Evolutionary conservation across 169 alveolate species (phyloP), one percentile per base, ranked within the genome.

Genomic region (Eimeria maxima): DNA sequence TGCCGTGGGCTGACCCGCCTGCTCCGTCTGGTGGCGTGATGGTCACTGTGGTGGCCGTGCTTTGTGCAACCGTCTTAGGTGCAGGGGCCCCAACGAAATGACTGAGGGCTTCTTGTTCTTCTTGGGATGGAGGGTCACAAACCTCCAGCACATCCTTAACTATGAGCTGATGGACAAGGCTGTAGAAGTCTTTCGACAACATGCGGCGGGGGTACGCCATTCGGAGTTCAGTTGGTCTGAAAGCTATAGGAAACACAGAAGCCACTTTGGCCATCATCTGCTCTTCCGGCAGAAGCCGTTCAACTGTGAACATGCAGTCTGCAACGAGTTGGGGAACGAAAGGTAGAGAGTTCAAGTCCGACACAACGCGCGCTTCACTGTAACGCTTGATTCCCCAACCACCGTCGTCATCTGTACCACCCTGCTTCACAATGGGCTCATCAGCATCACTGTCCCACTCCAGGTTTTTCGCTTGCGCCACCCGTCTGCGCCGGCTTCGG

Each of bases 201-300:
- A 81, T 94, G 13, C 96, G 93, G 47, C 96, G 87, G 2, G 96
- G 96, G 86, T 94, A 94, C 33, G 96, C 96, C 33, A 78, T 76
- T 38, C 96, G 91, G 44, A 97, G 91, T 60, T 97, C 98, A 24
- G 96, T 53, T 13, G 97, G 95, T 44, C 95, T 95, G 95, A 97
- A 97, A 33, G 97, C 90, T 38, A 95, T 80, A 33, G 98, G 96
- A 90, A 97, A 97, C 33, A 97, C 97, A 22, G 97, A 95, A 38
- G 98, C 98, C 71, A 96, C 96, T 67, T 97, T 97, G 33, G 98
- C 98, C 92, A 96, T 96, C 98, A 96, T 95, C 89, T 97, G 98
- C 94, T 97, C 98, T 81, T 97, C 98, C 16, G 98, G 98, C 84
- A 97, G 95, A 44, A 97, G 97, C 42, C 96, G 93, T 65, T 97